Base-by-base conservation (phyloP, 202 grass and related monocot species). In the Zoysia matrella region DNA sequence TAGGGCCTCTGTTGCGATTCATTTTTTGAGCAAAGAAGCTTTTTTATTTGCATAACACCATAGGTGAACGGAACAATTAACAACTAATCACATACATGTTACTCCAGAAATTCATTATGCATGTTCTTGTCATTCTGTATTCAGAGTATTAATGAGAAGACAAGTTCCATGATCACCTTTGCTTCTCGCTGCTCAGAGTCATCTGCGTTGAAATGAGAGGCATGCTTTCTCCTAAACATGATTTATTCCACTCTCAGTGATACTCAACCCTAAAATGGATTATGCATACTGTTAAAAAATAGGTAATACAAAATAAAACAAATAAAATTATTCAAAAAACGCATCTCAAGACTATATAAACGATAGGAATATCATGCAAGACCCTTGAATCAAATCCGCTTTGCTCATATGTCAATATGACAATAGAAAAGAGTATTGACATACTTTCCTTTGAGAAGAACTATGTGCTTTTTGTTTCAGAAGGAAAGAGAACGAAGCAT, bases 181-280 rank as follows among this genome's bases (percentile, higher is more conserved):
- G 83, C 66, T 86, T 96, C 75, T 78, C 82, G 58, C 63, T 79
- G 78, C 39, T 92, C 81, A 67, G 53, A 62, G 50, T 84, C 89
- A 87, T 72, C 84, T 71, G 75, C 67, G 51, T 78, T 79, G 58
- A 84, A 81, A 73, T 89, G 87, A 47, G 84, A 78, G 60, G 42
- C 51, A 13, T 87, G 87, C 80, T 90, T 96, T 72, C 78, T 90
- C 65, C 91, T 76, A 57, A 95, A 94, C 96, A 99, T 96, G 81
- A 64, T 87, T 74, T 47, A 71, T 86, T 87, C 68, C 81, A 77
- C 78, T 74, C 74, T 73, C 30, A 63, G 0, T 47, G 57, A 57
- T 52, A 12, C 8, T 80, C 36, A 83, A 71, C 9, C 69, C 47
- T 79, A 67, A 18, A 86, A 62, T 47, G 30, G 54, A 86, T 50